Conservation (phyloP, 1,284 basidiomycete genomes). For the Ustilago cynodontis region DNA sequence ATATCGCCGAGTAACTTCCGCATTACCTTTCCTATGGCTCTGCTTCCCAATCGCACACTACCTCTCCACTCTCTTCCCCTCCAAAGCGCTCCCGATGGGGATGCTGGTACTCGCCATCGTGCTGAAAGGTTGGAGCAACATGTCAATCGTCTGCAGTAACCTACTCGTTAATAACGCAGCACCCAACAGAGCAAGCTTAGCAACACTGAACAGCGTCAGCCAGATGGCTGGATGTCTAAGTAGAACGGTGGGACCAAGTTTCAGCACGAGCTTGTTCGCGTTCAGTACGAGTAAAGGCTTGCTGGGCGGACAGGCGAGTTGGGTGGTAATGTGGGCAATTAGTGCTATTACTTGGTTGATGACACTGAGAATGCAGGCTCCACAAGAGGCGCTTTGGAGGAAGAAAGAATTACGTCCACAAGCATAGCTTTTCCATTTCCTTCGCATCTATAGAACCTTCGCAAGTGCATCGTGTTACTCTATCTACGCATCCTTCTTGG, state of each 20-base stretch:
- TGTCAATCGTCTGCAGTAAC: constrained; percentile 54
- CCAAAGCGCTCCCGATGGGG: constrained; percentile 19
- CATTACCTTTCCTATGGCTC: constrained; percentile 46
- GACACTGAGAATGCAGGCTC: constrained; percentile 28
- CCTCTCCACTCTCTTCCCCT: constrained; percentile 13
- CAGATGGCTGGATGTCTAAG: constrained; percentile 50
- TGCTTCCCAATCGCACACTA: constrained; percentile 52
- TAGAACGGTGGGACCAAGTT: constrained; percentile 47
- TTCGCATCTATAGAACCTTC: background rate
- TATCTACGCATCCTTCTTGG: constrained; percentile 6
- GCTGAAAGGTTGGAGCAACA: constrained; percentile 46
- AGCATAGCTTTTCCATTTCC: background rate
- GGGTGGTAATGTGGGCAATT: constrained; percentile 42
- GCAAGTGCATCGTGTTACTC: background rate
- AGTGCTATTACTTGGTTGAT: constrained; percentile 20
- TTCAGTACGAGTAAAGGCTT: constrained; percentile 33
- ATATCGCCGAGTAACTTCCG: constrained; percentile 36
- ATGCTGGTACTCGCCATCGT: constrained; percentile 22
- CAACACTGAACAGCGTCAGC: constrained; percentile 53
- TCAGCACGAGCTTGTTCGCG: constrained; percentile 53
- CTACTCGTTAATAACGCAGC: constrained; percentile 55
- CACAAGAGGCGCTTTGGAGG: constrained; percentile 33
- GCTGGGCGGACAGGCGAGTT: constrained; percentile 44
- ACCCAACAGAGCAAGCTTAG: constrained; percentile 32
- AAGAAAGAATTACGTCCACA: background rate